Percentiles rank a stretch among this genome's conserved stretches.
Evolutionary conservation across 2,329 filamentous ascomycete species (phyloP).

Genomic region (Atkinsonella texensis): DNA sequence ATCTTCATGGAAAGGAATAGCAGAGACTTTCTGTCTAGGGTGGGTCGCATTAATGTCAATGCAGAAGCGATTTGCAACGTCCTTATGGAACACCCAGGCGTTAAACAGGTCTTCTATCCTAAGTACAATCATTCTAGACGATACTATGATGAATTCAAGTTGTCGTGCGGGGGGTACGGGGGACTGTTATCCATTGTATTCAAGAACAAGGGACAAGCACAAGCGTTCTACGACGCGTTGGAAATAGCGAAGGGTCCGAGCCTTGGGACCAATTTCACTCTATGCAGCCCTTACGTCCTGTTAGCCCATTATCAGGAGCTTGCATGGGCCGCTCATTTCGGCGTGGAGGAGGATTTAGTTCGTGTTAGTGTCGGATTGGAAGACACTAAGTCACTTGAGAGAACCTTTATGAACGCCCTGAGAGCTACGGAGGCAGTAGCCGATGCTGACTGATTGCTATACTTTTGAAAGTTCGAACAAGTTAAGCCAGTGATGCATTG

Average conservation of each 20-base stretch:
- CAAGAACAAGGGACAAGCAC: constrained; percentile 53
- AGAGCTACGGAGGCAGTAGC: constrained; percentile 31
- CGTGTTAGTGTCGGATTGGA: constrained; percentile 86
- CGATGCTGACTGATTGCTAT: not conserved
- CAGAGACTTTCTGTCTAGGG: constrained; percentile 74
- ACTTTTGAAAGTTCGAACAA: not conserved
- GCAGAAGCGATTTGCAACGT: constrained; percentile 72
- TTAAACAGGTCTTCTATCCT: constrained; percentile 80
- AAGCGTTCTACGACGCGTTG: constrained; percentile 74
- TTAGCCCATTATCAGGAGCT: constrained; percentile 86
- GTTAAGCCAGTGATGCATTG: no score
- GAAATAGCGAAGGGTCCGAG: constrained; percentile 90
- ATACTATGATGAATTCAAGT: constrained; percentile 69
- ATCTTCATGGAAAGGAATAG: constrained; percentile 96
- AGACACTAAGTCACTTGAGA: constrained; percentile 53
- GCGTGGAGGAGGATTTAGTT: constrained; percentile 69
- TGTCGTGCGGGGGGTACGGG: constrained; percentile 71
- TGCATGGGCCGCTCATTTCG: constrained; percentile 76
- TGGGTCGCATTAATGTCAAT: constrained; percentile 74
- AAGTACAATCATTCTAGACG: constrained; percentile 57
- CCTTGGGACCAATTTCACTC: constrained; percentile 90
- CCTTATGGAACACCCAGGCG: constrained; percentile 44
- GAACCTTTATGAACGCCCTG: constrained; percentile 58
- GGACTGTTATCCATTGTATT: constrained; percentile 82
- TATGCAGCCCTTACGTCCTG: constrained; percentile 82